phyloP scores from a whole-genome alignment of 768 basidiomycete genomes.

The Lentinula raphanica region DNA sequence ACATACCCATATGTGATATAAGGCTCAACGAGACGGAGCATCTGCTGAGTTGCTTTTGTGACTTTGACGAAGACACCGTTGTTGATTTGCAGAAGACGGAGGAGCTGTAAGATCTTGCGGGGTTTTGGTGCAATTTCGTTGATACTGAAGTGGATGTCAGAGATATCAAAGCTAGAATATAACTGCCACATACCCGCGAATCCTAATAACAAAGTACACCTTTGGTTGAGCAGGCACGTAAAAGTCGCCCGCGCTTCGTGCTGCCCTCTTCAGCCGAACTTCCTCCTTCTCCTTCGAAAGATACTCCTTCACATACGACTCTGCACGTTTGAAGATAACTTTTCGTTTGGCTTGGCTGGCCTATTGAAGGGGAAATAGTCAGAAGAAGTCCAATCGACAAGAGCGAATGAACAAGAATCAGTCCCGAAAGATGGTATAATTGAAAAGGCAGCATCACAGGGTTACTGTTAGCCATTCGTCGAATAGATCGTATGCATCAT shows the following conservation, averaged over 20 bases:
- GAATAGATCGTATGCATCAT: conserved; percentile 85
- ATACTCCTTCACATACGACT: conserved; percentile 98
- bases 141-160: conserved; percentile 56
- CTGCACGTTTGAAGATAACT: conserved; percentile 99
- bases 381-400: not conserved
- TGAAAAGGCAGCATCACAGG: conserved; percentile 69
- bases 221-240: conserved; percentile 97
- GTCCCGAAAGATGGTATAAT: conserved; percentile 95
- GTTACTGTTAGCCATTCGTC: conserved; percentile 73
- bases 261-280: conserved; percentile 89
- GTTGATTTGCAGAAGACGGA: conserved; percentile 99
- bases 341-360: conserved; percentile 87
- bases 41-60: conserved; percentile 93
- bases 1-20: conserved; percentile 94
- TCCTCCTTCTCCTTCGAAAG: conserved; percentile 90
- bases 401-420: conserved; percentile 34
- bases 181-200: conserved; percentile 73
- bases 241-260: conserved; percentile 89
- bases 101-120: conserved; percentile 96
- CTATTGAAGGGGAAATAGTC: conserved; percentile 35
- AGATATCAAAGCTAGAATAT: not conserved
- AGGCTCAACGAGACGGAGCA: conserved; percentile 96
- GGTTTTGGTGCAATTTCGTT: conserved; percentile 99
- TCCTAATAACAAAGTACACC: conserved; percentile 96
- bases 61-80: conserved; percentile 98